Base-by-base conservation (phyloP, 768 basidiomycete species). In the Naganishia randhawae region DNA sequence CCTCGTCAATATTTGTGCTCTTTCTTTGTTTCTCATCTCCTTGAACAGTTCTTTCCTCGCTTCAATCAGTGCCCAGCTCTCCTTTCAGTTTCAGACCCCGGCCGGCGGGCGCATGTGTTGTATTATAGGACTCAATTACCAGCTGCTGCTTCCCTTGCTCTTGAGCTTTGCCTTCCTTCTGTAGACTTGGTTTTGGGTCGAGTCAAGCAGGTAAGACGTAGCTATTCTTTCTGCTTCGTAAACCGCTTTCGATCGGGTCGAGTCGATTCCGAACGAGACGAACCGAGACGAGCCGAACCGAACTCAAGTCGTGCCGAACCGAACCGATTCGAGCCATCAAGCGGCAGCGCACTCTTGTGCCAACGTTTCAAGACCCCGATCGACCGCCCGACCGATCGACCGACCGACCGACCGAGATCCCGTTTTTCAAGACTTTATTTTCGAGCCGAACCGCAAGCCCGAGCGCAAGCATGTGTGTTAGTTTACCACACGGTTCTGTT, bases 261-360 rank as follows among this genome's bases (percentile, higher is more conserved):
- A 5, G n/a, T 11, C 19, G 11, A 48, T 48, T n/a, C 45, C 45
- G 45, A 48, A 16, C 14, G 14, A 42, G 14, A 13, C 41, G 41
- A 42, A 42, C 41, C 41, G 31, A 54, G 31, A 10, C 19, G 51
- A 52, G 27, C 1, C 25, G 33, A 54, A 13, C 7, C 52, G 52
- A 54, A 33, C 52, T 10, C 53, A 31, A 54, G 33, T 33, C 53
- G 53, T 32, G 17, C 17, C 53, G 53, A 32, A 32, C 16, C 29
- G 32, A 54, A 54, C 32, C 33, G 33, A 55, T n/a, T 19, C 54
- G 54, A 55, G 54, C 32, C 16, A 33, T 50, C 17, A 35, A 22
- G 31, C n/a, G 52, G 32, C 32, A 54, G 27, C 41, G 7, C n/a
- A n/a, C n/a, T n/a, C n/a, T n/a, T n/a, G n/a, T n/a, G n/a, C n/a